Evolutionary conservation across 371 early-diverging fungal genomes (phyloP).

Genomic region (Mucor velutinosus): DNA sequence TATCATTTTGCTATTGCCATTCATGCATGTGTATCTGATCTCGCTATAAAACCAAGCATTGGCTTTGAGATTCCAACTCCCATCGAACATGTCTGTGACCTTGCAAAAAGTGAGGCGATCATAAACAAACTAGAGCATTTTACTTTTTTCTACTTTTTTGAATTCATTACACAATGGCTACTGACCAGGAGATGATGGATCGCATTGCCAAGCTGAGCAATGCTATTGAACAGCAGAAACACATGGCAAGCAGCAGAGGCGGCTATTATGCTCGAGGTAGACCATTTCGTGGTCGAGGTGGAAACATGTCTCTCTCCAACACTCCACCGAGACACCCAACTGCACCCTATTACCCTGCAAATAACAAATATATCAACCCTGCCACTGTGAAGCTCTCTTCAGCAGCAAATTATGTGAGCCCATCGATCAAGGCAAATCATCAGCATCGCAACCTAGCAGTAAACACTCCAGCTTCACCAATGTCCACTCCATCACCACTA

Average conservation of each 20-base stretch:
- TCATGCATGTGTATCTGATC: not conserved
- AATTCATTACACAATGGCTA: conserved; percentile 15
- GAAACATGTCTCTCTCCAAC: conserved; percentile 4
- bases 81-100: not conserved
- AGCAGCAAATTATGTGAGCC: not conserved
- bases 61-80: not conserved
- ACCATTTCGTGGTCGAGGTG: conserved; percentile 6
- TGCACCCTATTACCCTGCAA: conserved; percentile 5
- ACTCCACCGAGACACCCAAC: not conserved
- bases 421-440: not conserved
- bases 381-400: conserved; percentile 1
- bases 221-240: conserved; percentile 36
- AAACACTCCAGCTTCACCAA: not conserved
- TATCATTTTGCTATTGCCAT: not conserved
- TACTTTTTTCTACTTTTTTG: not conserved
- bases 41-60: not conserved
- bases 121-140: not conserved
- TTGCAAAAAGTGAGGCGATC: not conserved
- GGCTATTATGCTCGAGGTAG: not conserved
- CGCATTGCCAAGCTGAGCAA: conserved; percentile 38
- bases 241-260: conserved; percentile 10
- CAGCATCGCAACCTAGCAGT: not conserved
- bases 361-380: not conserved
- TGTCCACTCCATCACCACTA: not conserved
- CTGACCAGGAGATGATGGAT: conserved; percentile 37